A percentile compares a stretch with the other conserved stretches of the same genome.
Evolutionary conservation across 2,329 filamentous ascomycete species (phyloP).

Genomic region (Juglanconis juglandina): DNA sequence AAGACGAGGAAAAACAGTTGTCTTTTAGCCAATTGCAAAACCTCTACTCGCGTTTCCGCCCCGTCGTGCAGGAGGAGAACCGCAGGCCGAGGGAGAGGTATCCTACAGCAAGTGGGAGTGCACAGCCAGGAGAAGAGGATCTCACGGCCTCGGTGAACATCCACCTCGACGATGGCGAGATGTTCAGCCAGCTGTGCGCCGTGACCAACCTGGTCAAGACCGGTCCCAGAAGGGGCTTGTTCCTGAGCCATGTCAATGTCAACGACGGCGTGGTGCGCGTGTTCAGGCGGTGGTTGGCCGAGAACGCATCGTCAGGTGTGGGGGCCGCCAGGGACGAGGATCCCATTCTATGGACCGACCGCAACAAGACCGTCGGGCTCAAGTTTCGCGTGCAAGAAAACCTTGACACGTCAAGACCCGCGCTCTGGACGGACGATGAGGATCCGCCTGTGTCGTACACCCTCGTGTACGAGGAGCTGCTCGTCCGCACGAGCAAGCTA

Average conservation of each 20-base stretch:
- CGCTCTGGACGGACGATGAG: constrained; percentile 41
- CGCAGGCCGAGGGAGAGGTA: constrained; percentile 35
- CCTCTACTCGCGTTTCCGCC: constrained; percentile 70
- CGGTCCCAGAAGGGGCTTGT: constrained; percentile 57
- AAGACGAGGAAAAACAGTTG: constrained; percentile 23
- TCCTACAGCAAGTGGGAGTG: constrained; percentile 23
- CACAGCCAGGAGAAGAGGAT: constrained; percentile 30
- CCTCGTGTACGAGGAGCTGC: constrained; percentile 68
- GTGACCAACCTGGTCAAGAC: constrained; percentile 66
- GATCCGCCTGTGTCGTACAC: constrained; percentile 67
- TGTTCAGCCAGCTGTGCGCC: constrained; percentile 72
- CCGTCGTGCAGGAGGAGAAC: constrained; percentile 55
- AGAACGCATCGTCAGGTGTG: constrained; percentile 42
- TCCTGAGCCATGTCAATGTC: constrained; percentile 63
- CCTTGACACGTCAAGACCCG: constrained; percentile 44
- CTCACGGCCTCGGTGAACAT: constrained; percentile 55
- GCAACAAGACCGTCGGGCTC: constrained; percentile 61
- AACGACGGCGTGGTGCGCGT: constrained; percentile 67
- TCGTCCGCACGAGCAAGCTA: constrained; percentile 62
- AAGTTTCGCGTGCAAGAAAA: constrained; percentile 61
- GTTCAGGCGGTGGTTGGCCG: constrained; percentile 68
- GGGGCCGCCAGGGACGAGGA: constrained; percentile 21
- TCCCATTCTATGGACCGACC: constrained; percentile 66
- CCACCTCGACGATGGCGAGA: constrained; percentile 64
- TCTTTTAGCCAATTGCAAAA: constrained; percentile 41